Evolutionary conservation across 495 filamentous ascomycete genomes (phyloP).

Genomic region (Poronia punctata): DNA sequence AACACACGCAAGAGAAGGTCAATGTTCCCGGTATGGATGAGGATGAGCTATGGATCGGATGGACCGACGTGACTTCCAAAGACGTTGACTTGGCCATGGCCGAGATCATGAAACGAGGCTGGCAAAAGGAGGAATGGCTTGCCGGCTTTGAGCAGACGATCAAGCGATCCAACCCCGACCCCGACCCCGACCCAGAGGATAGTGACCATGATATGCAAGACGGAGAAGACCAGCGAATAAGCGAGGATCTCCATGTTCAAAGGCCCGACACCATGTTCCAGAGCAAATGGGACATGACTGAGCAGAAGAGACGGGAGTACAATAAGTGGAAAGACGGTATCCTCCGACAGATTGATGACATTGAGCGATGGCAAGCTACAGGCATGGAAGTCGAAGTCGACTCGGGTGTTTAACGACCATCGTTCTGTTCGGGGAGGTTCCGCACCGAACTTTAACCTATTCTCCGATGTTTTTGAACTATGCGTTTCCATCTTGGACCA

Average conservation of each 20-base stretch:
- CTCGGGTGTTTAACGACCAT: constrained; percentile 4
- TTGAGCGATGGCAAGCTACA: constrained; percentile 29
- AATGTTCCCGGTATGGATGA: constrained; percentile 24
- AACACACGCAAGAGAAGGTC: constrained; percentile 26
- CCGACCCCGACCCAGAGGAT: constrained; percentile 10
- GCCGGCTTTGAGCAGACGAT: constrained; percentile 37
- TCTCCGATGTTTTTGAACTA: too few species aligned
- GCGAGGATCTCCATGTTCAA: constrained; percentile 26
- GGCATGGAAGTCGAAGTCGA: constrained; percentile 28
- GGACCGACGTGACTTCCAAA: constrained; percentile 32
- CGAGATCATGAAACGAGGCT: constrained; percentile 48
- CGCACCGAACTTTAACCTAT: too few species aligned
- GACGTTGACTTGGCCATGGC: constrained; percentile 56
- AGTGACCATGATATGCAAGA: constrained; percentile 21
- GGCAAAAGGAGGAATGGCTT: constrained; percentile 67
- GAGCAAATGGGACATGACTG: constrained; percentile 70
- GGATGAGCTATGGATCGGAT: constrained; percentile 42
- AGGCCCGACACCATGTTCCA: constrained; percentile 77
- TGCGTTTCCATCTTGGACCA: too few species aligned
- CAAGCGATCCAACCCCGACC: constrained; percentile 7
- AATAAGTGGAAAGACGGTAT: constrained; percentile 65
- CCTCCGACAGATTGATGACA: constrained; percentile 46
- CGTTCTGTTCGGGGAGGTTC: too few species aligned
- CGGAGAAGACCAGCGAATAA: constrained; percentile 21
- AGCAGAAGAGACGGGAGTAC: constrained; percentile 60